Percentiles rank a stretch among this genome's conserved stretches.
phyloP scores from a whole-genome alignment of 2,329 filamentous ascomycete genomes.

The Neonectria magnoliae region DNA sequence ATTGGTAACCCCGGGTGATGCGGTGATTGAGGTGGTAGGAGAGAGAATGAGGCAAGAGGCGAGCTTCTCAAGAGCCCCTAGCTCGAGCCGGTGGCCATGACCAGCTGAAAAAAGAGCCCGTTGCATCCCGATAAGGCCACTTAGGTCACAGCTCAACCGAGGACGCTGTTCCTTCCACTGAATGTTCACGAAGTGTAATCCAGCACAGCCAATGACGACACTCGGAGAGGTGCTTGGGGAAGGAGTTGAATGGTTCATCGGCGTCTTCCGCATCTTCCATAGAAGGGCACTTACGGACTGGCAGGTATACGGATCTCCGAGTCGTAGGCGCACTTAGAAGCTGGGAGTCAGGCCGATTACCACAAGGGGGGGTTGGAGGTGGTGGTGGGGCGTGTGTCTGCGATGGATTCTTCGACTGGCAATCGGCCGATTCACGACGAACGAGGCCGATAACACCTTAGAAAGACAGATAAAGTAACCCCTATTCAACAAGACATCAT shows the following conservation, averaged over 20 bases:
- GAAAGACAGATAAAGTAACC: not conserved
- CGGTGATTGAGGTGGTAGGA: not conserved
- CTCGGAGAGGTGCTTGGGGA: not conserved
- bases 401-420: not conserved
- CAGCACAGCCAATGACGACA: not conserved
- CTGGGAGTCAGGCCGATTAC: not conserved
- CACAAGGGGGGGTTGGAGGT: not conserved
- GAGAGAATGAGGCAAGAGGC: constrained; percentile 10
- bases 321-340: not conserved
- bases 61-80: not conserved
- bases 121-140: not conserved
- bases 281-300: not conserved
- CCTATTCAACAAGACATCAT: not conserved
- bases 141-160: not conserved
- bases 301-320: not conserved
- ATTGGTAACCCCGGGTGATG: constrained; percentile 1
- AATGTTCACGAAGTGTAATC: not conserved
- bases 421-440: not conserved
- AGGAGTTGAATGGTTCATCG: not conserved
- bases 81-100: not conserved
- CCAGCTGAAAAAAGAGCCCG: not conserved
- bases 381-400: not conserved
- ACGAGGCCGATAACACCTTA: not conserved
- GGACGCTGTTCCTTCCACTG: not conserved
- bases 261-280: not conserved